Percentiles rank a stretch among this genome's conserved stretches.
phyloP scores from a whole-genome alignment of 2,329 filamentous ascomycete species.

The Phoma herbarum region DNA sequence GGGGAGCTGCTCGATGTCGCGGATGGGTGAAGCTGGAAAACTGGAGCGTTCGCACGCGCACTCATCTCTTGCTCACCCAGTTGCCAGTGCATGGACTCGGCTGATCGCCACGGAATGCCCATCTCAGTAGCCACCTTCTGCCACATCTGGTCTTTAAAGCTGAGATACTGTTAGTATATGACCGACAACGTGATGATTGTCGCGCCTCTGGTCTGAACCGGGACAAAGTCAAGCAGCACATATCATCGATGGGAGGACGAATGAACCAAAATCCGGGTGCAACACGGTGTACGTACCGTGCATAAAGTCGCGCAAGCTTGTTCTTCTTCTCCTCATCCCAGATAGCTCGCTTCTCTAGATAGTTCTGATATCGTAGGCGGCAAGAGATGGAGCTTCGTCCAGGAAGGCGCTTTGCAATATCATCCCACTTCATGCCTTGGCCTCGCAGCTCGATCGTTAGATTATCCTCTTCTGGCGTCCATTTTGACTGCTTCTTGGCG shows the following conservation, averaged over 20 bases:
- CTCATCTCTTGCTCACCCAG: constrained; percentile 95
- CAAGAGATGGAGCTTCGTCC: constrained; percentile 94
- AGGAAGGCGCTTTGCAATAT: constrained; percentile 90
- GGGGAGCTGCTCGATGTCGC: constrained; percentile 47
- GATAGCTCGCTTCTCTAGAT: constrained; percentile 88
- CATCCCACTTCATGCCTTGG: constrained; percentile 97
- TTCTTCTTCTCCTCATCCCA: constrained; percentile 99
- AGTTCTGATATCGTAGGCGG: constrained; percentile 95
- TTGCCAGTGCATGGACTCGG: constrained; percentile 98
- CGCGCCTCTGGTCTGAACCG: neutral
- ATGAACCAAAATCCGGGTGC: neutral
- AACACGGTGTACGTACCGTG: constrained; percentile 70
- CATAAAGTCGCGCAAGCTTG: constrained; percentile 91
- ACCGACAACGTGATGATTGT: neutral
- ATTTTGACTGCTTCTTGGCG: constrained; percentile 80
- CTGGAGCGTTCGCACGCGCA: constrained; percentile 84
- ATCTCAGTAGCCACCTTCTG: constrained; percentile 94
- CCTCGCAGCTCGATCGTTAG: constrained; percentile 91
- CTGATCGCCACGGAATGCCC: constrained; percentile 92
- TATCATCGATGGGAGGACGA: neutral
- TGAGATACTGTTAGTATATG: constrained; percentile 54
- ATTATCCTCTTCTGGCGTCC: constrained; percentile 93
- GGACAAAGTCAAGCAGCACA: neutral
- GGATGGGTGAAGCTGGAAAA: constrained; percentile 69
- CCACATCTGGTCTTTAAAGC: constrained; percentile 99